Conservation (phyloP, 805 yeast genomes). For the Pichia californica region DNA sequence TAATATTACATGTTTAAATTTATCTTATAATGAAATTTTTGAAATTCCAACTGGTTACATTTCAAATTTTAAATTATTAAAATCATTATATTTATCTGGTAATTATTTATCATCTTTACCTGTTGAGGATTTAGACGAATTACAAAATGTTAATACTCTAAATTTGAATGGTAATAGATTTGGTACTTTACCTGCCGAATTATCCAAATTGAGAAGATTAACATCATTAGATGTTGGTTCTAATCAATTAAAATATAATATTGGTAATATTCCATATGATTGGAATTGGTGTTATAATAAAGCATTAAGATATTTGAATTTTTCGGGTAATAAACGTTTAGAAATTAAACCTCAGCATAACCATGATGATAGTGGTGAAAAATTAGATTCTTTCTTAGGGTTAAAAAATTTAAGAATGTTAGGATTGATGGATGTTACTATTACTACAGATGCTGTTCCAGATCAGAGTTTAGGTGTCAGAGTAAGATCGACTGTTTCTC, state of each 20-base stretch:
- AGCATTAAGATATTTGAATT: constrained; percentile 70
- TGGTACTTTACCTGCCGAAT: constrained; percentile 82
- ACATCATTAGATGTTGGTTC: constrained; percentile 84
- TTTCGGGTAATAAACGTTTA: constrained; percentile 87
- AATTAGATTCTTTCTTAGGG: constrained; percentile 58
- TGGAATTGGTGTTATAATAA: constrained; percentile 95
- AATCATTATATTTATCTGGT: constrained; percentile 74
- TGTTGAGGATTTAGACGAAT: constrained; percentile 70
- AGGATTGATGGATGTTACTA: constrained; percentile 92
- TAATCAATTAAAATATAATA: constrained; percentile 83
- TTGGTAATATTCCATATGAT: constrained; percentile 90
- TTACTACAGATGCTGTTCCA: constrained; percentile 82
- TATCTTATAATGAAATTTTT: constrained; percentile 76
- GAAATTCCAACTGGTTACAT: constrained; percentile 78
- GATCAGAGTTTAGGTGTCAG: constrained; percentile 80
- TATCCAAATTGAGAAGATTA: constrained; percentile 59
- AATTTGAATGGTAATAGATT: constrained; percentile 79
- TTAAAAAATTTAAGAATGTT: constrained; percentile 64
- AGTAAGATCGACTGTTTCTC: constrained; percentile 85
- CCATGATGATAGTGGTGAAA: constrained; percentile 47
- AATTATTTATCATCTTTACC: constrained; percentile 74
- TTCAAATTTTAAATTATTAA: constrained; percentile 46
- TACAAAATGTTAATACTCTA: constrained; percentile 52
- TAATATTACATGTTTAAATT: constrained; percentile 56
- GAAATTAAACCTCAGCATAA: constrained; percentile 70